A percentile compares a stretch with the other conserved stretches of the same genome.
Conservation (phyloP, 2,329 filamentous ascomycete genomes). For the Tricladium varicosporioides region DNA sequence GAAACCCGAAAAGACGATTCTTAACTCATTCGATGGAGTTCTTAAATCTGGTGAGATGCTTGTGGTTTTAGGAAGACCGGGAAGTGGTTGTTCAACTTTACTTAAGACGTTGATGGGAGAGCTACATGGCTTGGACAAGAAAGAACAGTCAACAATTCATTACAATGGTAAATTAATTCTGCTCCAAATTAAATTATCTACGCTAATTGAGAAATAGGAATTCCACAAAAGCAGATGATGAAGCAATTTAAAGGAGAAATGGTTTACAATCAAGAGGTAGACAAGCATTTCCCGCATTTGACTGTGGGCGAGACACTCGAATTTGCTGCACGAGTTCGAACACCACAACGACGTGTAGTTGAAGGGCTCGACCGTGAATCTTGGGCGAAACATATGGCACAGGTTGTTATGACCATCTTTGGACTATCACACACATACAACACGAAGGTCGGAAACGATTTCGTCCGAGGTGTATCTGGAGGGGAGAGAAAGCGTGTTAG, state of each 20-base stretch:
- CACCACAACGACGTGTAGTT: slow-evolving; percentile 56
- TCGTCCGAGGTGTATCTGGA: slow-evolving; percentile 66
- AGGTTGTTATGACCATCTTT: slow-evolving; percentile 70
- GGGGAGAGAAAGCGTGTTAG: slow-evolving; percentile 78
- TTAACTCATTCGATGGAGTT: slow-evolving; percentile 62
- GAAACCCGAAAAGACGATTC: slow-evolving; percentile 54
- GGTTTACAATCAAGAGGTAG: slow-evolving; percentile 74
- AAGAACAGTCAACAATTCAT: slow-evolving; percentile 50
- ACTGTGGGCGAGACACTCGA: slow-evolving; percentile 72
- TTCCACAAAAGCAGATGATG: slow-evolving; percentile 48
- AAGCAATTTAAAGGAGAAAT: slow-evolving; percentile 63
- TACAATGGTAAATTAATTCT: slow-evolving; percentile 58
- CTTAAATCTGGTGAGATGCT: slow-evolving; percentile 65
- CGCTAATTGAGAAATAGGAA: slow-evolving; percentile 41
- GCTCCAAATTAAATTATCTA: slow-evolving; percentile 46
- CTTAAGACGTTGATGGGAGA: slow-evolving; percentile 60
- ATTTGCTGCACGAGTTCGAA: slow-evolving; percentile 68
- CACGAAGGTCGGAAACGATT: slow-evolving; percentile 74
- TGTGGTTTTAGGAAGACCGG: slow-evolving; percentile 65
- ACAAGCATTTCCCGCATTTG: slow-evolving; percentile 73
- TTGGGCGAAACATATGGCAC: slow-evolving; percentile 39
- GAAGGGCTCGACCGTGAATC: slow-evolving; percentile 57
- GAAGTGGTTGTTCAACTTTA: slow-evolving; percentile 62
- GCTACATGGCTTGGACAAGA: slow-evolving; percentile 54
- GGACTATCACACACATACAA: slow-evolving; percentile 69